A percentile compares a stretch with the other conserved stretches of the same genome.
Evolutionary conservation across 345 rosid species (phyloP).

Genomic region (Eucalyptus dawsonii): DNA sequence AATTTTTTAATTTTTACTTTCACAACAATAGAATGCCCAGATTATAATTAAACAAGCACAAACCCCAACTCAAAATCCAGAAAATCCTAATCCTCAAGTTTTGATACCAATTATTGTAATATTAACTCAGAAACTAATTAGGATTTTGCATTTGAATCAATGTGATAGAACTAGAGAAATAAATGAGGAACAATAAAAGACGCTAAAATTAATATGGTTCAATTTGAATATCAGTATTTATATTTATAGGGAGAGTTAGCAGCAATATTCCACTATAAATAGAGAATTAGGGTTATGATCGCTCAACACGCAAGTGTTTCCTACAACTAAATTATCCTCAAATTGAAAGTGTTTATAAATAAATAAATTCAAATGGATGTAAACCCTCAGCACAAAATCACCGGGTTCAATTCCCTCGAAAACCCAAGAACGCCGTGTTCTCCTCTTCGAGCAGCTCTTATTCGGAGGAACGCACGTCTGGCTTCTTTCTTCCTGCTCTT

Average conservation of each 20-base stretch:
- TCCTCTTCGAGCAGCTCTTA: not conserved
- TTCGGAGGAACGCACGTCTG: not conserved
- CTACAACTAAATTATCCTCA: no score
- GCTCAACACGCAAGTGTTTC: fast-evolving
- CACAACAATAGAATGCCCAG: no score
- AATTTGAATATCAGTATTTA: fast-evolving
- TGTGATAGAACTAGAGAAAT: not conserved
- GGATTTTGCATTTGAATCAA: not conserved
- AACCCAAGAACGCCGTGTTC: not conserved
- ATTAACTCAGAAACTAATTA: not conserved
- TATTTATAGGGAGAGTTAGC: not conserved
- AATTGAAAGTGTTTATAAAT: no score
- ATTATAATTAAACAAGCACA: no score
- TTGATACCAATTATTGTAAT: no score
- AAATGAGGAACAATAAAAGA: not conserved
- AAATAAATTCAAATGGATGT: no score
- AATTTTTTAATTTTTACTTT: not conserved
- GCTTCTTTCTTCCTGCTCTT: not conserved
- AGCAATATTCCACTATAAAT: no score
- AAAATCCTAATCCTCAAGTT: no score
- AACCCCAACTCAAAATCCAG: no score
- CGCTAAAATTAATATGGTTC: no score
- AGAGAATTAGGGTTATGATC: no score
- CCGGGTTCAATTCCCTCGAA: not conserved
- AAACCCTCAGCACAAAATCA: no score